These are phyloP conservation scores for Leptoxyphium fumago DNA, from an alignment of 2,329 filamentous ascomycete species.

Conservation along the genomic window DNA sequence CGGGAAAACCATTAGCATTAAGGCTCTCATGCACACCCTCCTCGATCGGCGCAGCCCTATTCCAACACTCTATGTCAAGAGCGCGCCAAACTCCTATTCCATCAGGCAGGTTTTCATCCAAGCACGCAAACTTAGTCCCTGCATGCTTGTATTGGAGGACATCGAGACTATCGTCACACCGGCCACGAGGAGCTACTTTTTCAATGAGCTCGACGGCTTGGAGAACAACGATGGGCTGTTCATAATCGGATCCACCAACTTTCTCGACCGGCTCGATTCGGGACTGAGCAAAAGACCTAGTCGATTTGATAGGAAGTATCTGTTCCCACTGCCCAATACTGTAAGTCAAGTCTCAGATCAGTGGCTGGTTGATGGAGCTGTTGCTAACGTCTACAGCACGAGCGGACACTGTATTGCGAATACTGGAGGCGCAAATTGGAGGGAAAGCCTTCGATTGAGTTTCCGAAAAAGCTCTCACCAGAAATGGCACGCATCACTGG, in stretches of 20 bases:
- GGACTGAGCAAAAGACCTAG: slow-evolving; percentile 47
- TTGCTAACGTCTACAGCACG: slow-evolving; percentile 22
- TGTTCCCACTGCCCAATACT: slow-evolving; percentile 35
- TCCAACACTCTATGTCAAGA: slow-evolving; percentile 27
- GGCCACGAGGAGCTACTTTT: slow-evolving; percentile 49
- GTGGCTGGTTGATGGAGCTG: too few species aligned
- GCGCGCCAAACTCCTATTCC: slow-evolving; percentile 22
- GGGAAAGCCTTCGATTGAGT: slow-evolving; percentile 40
- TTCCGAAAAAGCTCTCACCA: slow-evolving; percentile 41
- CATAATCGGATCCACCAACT: slow-evolving; percentile 32
- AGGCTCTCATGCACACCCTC: slow-evolving; percentile 25
- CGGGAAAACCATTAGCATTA: slow-evolving; percentile 5
- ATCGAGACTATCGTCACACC: slow-evolving; percentile 54
- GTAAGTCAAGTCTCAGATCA: neutral
- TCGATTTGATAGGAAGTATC: slow-evolving; percentile 52
- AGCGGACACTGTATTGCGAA: slow-evolving; percentile 45
- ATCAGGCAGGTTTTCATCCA: slow-evolving; percentile 41
- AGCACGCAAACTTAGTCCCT: slow-evolving; percentile 48
- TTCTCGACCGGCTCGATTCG: slow-evolving; percentile 49
- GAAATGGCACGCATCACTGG: slow-evolving; percentile 47
- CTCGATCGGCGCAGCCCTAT: slow-evolving; percentile 22
- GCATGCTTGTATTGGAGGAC: slow-evolving; percentile 58
- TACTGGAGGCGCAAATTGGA: slow-evolving; percentile 48
- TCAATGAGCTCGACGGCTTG: slow-evolving; percentile 58
- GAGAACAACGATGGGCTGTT: slow-evolving; percentile 56